Evolutionary conservation across 2,329 filamentous ascomycete species (phyloP).

Genomic region (Colletotrichum sp.): DNA sequence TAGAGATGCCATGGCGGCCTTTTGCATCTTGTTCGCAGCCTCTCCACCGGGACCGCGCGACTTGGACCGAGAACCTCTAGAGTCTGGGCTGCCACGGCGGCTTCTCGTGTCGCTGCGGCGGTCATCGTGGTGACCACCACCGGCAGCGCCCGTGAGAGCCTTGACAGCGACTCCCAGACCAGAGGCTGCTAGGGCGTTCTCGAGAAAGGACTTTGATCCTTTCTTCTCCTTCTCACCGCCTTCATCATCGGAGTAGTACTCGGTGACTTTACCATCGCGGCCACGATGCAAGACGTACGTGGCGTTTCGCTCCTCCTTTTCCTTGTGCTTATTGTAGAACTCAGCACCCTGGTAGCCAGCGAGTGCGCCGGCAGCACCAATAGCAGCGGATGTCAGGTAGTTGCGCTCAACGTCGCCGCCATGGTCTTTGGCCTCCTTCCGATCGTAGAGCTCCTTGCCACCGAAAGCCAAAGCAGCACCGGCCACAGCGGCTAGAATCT

Average conservation of each 20-base stretch:
- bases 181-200: constrained; percentile 66
- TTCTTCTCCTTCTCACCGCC: constrained; percentile 57
- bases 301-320: constrained; percentile 60
- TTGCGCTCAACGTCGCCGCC: constrained; percentile 60
- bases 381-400: constrained; percentile 61
- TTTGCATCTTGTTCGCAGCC: constrained; percentile 69
- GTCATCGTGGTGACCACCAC: constrained; percentile 47
- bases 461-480: constrained; percentile 69
- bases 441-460: constrained; percentile 70
- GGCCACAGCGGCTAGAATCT: constrained; percentile 69
- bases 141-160: constrained; percentile 57
- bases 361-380: constrained; percentile 68
- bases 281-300: constrained; percentile 58
- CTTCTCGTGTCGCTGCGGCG: constrained; percentile 36
- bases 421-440: constrained; percentile 60
- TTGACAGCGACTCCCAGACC: constrained; percentile 67
- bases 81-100: constrained; percentile 41
- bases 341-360: constrained; percentile 70
- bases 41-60: constrained; percentile 53
- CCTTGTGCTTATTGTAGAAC: constrained; percentile 64
- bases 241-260: constrained; percentile 65
- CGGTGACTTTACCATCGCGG: constrained; percentile 55
- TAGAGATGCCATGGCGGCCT: constrained; percentile 89
- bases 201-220: constrained; percentile 68
- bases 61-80: constrained; percentile 56